phyloP scores from a whole-genome alignment of 78 protist genomes.

The Chrysochromulina parva region DNA sequence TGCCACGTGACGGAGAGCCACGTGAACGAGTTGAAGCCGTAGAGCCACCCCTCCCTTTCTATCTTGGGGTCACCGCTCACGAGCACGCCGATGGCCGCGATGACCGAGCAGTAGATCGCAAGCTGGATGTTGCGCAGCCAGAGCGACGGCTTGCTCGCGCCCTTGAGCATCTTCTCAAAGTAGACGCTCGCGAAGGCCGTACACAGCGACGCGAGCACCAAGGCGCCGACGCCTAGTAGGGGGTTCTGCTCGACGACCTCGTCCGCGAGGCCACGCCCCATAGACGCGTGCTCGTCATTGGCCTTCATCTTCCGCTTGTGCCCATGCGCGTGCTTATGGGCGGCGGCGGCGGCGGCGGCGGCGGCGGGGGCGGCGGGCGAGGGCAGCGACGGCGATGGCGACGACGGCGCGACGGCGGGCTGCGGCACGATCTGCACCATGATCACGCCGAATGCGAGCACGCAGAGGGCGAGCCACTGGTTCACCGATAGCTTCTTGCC shows the following conservation, averaged over 20 bases:
- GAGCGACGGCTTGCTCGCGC: not conserved
- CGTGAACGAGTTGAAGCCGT: not conserved
- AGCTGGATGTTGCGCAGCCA: constrained; percentile 13
- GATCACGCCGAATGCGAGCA: not conserved
- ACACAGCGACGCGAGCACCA: not conserved
- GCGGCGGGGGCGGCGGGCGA: not conserved
- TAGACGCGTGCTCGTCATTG: no score
- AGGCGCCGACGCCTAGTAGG: not conserved
- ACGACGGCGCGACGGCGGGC: no score
- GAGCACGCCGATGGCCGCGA: not conserved
- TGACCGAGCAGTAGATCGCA: not conserved
- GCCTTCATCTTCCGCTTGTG: no score
- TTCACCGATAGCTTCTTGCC: not conserved
- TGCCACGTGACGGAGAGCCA: no score
- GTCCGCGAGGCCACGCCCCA: no score
- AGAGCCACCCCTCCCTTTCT: not conserved
- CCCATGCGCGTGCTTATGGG: not conserved
- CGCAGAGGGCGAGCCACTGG: not conserved
- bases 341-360: not conserved
- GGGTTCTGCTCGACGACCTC: not conserved
- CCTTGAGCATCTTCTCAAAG: not conserved
- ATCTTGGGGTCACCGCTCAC: not conserved
- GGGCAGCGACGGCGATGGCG: no score
- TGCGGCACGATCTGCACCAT: not conserved
- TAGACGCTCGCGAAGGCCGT: not conserved